These are phyloP conservation scores for Arthrobotrys pseudoclavata DNA, from an alignment of 2,329 filamentous ascomycete genomes.

Conservation along the genomic window DNA sequence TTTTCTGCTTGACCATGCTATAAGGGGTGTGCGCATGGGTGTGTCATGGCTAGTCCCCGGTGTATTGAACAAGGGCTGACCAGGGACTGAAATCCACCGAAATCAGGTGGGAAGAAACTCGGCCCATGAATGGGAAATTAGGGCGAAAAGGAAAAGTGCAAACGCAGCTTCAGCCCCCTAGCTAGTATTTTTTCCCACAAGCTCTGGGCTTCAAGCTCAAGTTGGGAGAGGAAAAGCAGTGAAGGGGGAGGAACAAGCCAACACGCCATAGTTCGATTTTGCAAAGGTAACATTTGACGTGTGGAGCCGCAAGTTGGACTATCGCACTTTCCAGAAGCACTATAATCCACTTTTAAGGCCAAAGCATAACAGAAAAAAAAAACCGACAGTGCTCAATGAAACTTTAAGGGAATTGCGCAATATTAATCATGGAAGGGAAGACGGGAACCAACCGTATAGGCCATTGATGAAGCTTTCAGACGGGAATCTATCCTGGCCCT, in stretches of 20 bases:
- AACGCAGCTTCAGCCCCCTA: slow-evolving; percentile 58
- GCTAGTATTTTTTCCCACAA: slow-evolving; percentile 23
- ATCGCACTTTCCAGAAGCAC: slow-evolving; percentile 42
- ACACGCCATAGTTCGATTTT: slow-evolving; percentile 37
- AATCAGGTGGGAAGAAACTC: slow-evolving; percentile 54
- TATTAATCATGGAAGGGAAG: slow-evolving; percentile 49
- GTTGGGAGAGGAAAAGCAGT: slow-evolving; percentile 17
- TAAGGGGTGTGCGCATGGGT: slow-evolving; percentile 55
- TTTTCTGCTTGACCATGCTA: slow-evolving; percentile 49
- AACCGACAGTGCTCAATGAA: slow-evolving; percentile 28
- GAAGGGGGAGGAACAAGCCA: slow-evolving; percentile 20
- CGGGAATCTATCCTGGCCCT: slow-evolving; percentile 57
- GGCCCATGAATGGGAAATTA: slow-evolving; percentile 52
- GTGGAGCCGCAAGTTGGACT: slow-evolving; percentile 40
- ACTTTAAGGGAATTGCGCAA: slow-evolving; percentile 48
- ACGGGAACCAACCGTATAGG: slow-evolving; percentile 58
- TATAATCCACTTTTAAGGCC: slow-evolving; percentile 53
- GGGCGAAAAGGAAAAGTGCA: slow-evolving; percentile 55
- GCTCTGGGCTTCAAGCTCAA: slow-evolving; percentile 32
- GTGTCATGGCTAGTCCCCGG: slow-evolving; percentile 55
- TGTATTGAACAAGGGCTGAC: slow-evolving; percentile 59
- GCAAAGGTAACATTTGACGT: slow-evolving; percentile 52
- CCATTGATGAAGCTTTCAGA: slow-evolving; percentile 59
- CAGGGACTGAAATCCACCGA: slow-evolving; percentile 56
- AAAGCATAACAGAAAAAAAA: slow-evolving; percentile 38